Percentiles rank a stretch among this genome's conserved stretches.
phyloP scores from a whole-genome alignment of 1,284 basidiomycete genomes.

The Malassezia psittaci region DNA sequence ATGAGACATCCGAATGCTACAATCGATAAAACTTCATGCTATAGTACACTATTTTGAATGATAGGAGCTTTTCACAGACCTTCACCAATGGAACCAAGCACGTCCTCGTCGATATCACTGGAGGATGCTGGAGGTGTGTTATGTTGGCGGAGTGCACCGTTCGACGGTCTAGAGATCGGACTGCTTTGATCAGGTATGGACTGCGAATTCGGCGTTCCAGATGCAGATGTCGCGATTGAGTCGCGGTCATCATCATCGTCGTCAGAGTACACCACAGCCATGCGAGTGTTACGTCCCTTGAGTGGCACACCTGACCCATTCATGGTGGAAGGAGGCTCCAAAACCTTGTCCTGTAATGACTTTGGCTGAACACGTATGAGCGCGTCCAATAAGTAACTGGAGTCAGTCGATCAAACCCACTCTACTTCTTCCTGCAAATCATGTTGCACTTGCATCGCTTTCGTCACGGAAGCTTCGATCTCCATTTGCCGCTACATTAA shows the following conservation, averaged over 20 bases:
- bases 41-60: neutral
- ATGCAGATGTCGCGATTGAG: neutral
- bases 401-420: constrained; percentile 2
- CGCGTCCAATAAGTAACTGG: constrained; percentile 14
- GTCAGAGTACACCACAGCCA: constrained; percentile 9
- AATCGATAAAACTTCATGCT: no score
- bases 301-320: no score
- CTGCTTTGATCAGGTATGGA: no score
- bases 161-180: neutral
- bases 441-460: constrained; percentile 9
- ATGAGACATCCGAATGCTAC: no score
- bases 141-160: neutral
- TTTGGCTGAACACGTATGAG: neutral
- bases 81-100: neutral
- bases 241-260: constrained; percentile 1
- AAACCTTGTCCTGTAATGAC: neutral
- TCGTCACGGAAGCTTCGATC: constrained; percentile 1
- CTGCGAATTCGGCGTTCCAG: neutral
- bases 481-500: constrained; percentile 8
- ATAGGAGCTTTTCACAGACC: neutral
- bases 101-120: neutral
- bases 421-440: constrained; percentile 14
- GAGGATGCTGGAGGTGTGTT: neutral
- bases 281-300: neutral
- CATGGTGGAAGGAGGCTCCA: neutral